A percentile compares a stretch with the other conserved stretches of the same genome.
Evolutionary conservation across 441 rosid genomes (phyloP).

Genomic region (Gossypium gossypioides): DNA sequence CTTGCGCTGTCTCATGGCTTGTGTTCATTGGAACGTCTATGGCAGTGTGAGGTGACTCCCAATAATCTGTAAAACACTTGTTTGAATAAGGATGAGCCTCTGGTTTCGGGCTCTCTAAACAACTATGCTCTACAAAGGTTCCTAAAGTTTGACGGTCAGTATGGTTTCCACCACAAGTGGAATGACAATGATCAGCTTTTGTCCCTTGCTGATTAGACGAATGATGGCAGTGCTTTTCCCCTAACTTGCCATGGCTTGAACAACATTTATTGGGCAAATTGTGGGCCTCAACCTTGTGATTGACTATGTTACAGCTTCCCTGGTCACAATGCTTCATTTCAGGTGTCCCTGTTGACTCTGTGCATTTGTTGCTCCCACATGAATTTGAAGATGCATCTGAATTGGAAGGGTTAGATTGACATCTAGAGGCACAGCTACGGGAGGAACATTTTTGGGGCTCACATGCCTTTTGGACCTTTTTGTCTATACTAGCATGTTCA

Average conservation of each 20-base stretch:
- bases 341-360: neutral
- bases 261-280: neutral
- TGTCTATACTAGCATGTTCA: slow-evolving; percentile 12
- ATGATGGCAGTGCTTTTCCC: neutral
- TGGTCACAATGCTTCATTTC: slow-evolving; percentile 15
- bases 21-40: slow-evolving; percentile 5
- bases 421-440: slow-evolving; percentile 11
- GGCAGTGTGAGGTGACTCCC: neutral
- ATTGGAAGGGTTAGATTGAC: neutral
- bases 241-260: neutral
- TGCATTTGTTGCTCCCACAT: slow-evolving; percentile 14
- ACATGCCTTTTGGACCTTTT: slow-evolving; percentile 8
- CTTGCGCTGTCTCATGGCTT: slow-evolving; percentile 4
- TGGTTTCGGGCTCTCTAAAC: slow-evolving; percentile 14
- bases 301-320: slow-evolving; percentile 5
- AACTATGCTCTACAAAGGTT: slow-evolving; percentile 16
- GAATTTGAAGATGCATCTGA: slow-evolving; percentile 10
- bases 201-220: neutral
- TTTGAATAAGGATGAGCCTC: neutral
- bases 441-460: slow-evolving; percentile 6
- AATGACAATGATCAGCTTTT: slow-evolving; percentile 20
- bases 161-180: slow-evolving; percentile 19
- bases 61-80: slow-evolving; percentile 11
- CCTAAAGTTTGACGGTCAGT: slow-evolving; percentile 5
- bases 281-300: slow-evolving; percentile 12